Evolutionary conservation across 345 rosid species (phyloP).

Genomic region (Mallotus nudiflorus): DNA sequence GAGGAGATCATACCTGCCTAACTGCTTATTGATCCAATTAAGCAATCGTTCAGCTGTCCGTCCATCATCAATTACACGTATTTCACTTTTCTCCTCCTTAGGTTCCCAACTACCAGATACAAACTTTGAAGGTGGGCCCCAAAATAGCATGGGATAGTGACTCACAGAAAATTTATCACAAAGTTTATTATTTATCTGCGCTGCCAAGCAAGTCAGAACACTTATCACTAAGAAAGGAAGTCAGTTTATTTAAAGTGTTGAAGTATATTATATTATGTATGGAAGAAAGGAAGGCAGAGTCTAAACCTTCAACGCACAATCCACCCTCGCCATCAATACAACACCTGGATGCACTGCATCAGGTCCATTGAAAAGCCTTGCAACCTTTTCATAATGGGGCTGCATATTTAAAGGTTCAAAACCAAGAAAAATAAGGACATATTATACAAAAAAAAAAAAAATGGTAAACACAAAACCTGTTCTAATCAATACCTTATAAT

Average conservation of each 20-base stretch:
- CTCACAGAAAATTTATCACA: constrained; percentile 83
- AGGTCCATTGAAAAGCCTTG: constrained; percentile 89
- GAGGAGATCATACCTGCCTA: constrained; percentile 62
- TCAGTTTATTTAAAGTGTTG: not conserved
- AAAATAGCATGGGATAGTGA: constrained; percentile 92
- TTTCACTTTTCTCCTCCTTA: constrained; percentile 57
- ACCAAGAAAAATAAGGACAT: constrained; percentile 15
- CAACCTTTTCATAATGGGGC: constrained; percentile 95
- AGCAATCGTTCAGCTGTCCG: constrained; percentile 85
- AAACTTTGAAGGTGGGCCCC: constrained; percentile 75
- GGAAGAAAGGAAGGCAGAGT: not conserved
- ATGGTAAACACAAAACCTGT: constrained; percentile 9
- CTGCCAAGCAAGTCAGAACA: constrained; percentile 64
- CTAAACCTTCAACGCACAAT: constrained; percentile 66
- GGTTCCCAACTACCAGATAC: constrained; percentile 62
- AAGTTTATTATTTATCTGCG: constrained; percentile 81
- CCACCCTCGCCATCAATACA: constrained; percentile 84
- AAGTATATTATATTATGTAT: not conserved
- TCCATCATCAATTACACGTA: constrained; percentile 56
- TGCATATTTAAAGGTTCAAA: constrained; percentile 42
- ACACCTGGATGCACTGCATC: constrained; percentile 83
- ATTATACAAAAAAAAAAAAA: constrained; percentile 11
- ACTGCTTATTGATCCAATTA: constrained; percentile 83
- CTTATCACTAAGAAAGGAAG: constrained; percentile 32
- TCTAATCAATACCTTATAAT: constrained; percentile 69